These are phyloP conservation scores for Triangularia setosa DNA, from an alignment of 2,329 filamentous ascomycete genomes.

Conservation along the genomic window DNA sequence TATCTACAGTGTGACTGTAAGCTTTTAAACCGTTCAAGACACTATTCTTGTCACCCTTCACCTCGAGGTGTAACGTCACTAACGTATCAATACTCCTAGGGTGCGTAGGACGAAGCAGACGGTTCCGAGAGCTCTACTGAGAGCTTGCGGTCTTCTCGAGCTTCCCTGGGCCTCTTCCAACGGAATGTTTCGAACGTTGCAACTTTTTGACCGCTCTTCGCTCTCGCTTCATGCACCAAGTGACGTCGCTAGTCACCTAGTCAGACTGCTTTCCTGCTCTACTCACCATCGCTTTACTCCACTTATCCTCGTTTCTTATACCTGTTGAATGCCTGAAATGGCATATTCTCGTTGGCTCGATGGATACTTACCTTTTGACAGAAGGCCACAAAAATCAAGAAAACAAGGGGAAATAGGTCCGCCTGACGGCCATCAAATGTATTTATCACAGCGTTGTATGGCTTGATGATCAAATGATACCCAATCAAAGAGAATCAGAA, in stretches of 20 bases:
- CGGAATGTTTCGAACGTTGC: neutral
- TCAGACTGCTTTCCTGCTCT: neutral
- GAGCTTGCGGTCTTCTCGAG: neutral
- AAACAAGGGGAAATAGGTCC: neutral
- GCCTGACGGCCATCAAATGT: neutral
- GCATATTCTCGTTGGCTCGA: neutral
- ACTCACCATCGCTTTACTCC: neutral
- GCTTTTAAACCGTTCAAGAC: slow-evolving; percentile 13
- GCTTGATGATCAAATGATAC: slow-evolving; percentile 1
- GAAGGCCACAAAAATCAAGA: neutral
- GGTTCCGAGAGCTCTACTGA: slow-evolving; percentile 24
- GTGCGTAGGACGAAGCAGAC: slow-evolving; percentile 36
- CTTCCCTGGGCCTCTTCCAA: neutral
- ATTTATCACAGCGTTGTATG: neutral
- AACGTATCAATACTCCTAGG: slow-evolving; percentile 26
- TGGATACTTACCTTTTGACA: neutral
- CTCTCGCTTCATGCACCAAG: neutral
- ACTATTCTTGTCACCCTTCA: slow-evolving; percentile 5
- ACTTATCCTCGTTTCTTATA: neutral
- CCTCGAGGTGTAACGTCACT: slow-evolving; percentile 8
- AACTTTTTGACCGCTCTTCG: neutral
- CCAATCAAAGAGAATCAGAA: neutral
- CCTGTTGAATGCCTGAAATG: neutral
- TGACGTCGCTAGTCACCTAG: neutral
- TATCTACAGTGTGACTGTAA: slow-evolving; percentile 45